Conservation (phyloP, 441 rosid species). For the Geranium incanum region DNA sequence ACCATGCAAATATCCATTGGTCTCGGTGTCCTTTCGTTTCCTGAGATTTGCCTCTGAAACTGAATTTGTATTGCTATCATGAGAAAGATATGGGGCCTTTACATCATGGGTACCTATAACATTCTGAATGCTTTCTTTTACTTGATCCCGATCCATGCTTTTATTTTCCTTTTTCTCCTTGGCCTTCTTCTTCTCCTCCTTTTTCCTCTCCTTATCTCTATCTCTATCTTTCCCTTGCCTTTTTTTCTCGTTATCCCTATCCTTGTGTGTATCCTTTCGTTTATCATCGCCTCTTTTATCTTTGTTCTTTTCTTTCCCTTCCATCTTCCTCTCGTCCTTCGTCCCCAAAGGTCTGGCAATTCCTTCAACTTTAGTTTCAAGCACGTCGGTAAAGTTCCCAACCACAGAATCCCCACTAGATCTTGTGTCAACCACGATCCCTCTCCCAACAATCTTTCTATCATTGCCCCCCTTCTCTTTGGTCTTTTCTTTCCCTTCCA, state of each 20-base stretch:
- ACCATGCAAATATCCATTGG: constrained; percentile 41
- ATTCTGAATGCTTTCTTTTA: constrained; percentile 31
- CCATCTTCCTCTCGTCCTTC: constrained; percentile 22
- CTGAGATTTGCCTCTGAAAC: constrained; percentile 23
- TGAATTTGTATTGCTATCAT: constrained; percentile 24
- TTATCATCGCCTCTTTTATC: constrained; percentile 28
- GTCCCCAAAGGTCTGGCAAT: constrained; percentile 13
- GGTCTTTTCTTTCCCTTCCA: constrained; percentile 28
- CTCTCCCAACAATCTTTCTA: constrained; percentile 23
- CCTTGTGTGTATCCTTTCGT: constrained; percentile 25
- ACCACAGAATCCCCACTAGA: constrained; percentile 20
- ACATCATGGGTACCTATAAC: constrained; percentile 20
- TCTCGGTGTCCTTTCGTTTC: constrained; percentile 36
- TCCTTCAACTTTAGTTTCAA: constrained; percentile 19
- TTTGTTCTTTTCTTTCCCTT: constrained; percentile 28
- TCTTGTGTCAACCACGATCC: constrained; percentile 21
- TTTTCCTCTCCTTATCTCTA: constrained; percentile 15
- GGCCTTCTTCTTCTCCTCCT: constrained; percentile 23
- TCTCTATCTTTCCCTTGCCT: constrained; percentile 13
- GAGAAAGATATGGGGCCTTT: constrained; percentile 22
- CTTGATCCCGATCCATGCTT: constrained; percentile 27
- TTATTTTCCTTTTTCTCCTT: constrained; percentile 22
- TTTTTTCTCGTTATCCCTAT: constrained; percentile 22
- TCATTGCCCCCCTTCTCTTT: constrained; percentile 28
- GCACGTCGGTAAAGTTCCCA: constrained; percentile 19